Base-by-base conservation (phyloP, 768 basidiomycete genomes). In the Mycena indigotica region DNA sequence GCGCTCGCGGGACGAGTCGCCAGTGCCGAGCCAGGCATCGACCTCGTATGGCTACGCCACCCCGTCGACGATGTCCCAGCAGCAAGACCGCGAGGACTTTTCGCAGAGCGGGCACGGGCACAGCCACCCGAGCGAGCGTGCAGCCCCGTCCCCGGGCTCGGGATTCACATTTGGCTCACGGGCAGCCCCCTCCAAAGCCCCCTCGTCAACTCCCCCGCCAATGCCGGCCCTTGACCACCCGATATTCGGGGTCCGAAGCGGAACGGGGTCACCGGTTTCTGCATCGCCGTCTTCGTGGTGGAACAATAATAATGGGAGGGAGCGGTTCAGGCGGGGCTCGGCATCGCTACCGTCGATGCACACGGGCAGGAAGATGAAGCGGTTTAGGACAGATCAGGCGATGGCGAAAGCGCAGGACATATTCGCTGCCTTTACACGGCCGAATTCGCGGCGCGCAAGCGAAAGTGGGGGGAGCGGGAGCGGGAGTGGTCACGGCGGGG, bases 121-220 rank as follows among this genome's bases (percentile, higher is more conserved):
- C 38, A 29, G 28, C n/a, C 15, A 19, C 32, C 44, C 53, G 17
- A 30, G 52, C 2, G 57, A 21, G n/a, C 53, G 54, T 21, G 57
- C 52, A 3, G 21, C 55, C 29, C 54, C 61, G 13, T 63, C 55
- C 15, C 62, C 58, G 1, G 21, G 40, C 2, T 63, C 58, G 23
- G 62, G 48, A 23, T 57, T 60, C 55, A 57, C 58, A n/a, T 63
- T 63, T 24, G 62, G 62, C 23, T 59, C 58, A 28, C 62, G 52
- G 23, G 49, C 48, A 4, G 52, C 50, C 15, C 32, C 44, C 21
- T 50, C 44, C 6, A 49, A 48, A 28, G 32, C 53, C 1, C 55
- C 53, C 10, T 16, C 35, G 4, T n/a, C n/a, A n/a, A 21, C 56
- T 2, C 51, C 55, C 3, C 61, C 61, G n/a, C 57, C 62, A 10